Conservation (phyloP, 805 yeast species). For the Yarrowia bubula region DNA sequence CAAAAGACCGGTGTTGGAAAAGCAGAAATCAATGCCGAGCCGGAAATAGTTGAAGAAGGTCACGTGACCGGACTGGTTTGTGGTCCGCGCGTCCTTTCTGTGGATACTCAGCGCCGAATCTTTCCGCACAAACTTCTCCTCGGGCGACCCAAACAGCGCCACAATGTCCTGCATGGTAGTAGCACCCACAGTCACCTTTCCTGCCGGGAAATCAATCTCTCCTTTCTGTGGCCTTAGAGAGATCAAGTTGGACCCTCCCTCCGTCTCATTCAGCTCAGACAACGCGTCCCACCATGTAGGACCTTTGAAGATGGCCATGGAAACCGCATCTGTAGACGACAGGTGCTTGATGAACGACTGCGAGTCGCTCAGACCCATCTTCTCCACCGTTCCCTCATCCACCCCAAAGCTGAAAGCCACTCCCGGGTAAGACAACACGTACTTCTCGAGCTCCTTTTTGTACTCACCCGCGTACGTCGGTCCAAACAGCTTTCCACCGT, state of each 20-base stretch:
- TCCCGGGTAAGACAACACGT: slow-evolving; percentile 20
- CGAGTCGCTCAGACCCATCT: neutral
- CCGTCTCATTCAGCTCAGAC: neutral
- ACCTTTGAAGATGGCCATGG: slow-evolving; percentile 20
- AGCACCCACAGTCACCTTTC: neutral
- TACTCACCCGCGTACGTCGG: slow-evolving; percentile 14
- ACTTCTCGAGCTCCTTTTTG: neutral
- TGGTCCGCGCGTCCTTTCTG: neutral
- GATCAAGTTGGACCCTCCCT: neutral
- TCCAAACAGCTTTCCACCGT: slow-evolving; percentile 19
- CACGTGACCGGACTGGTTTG: neutral
- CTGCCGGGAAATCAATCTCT: neutral
- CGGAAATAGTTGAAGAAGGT: slow-evolving; percentile 19
- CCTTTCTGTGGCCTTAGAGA: neutral
- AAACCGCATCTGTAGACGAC: neutral
- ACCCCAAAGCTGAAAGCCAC: slow-evolving; percentile 13
- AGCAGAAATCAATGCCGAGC: slow-evolving; percentile 10
- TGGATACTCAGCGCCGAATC: slow-evolving; percentile 14
- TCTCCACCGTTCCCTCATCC: neutral
- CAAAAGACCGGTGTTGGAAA: neutral
- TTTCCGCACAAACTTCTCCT: neutral
- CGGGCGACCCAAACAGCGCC: slow-evolving; percentile 15
- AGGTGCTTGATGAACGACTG: slow-evolving; percentile 20
- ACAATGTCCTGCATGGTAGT: slow-evolving; percentile 7
- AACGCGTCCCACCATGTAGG: slow-evolving; percentile 20